Conservation (phyloP, 1,284 basidiomycete genomes). For the Volvariella volvacea region DNA sequence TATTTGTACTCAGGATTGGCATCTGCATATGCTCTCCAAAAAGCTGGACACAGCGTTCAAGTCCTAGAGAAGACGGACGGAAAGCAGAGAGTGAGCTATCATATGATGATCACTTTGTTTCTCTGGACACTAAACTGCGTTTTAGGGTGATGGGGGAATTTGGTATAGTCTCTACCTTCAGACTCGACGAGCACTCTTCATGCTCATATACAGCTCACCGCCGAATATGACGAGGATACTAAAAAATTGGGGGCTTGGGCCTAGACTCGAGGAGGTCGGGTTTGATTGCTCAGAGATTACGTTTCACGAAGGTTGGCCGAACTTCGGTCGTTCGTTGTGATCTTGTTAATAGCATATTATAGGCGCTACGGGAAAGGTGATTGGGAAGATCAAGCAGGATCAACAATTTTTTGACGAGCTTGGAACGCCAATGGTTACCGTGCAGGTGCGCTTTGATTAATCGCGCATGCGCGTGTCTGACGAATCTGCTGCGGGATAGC, state of each 20-base stretch:
- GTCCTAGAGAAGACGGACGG: conserved; percentile 33
- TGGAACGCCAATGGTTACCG: conserved; percentile 27
- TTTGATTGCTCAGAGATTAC: conserved; percentile 24
- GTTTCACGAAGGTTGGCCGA: conserved; percentile 25
- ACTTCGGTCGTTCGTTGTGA: too few relatives aligned
- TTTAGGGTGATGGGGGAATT: conserved; percentile 26
- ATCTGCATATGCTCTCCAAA: conserved; percentile 33
- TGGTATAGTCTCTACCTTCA: conserved; percentile 18
- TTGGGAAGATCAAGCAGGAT: conserved; percentile 27
- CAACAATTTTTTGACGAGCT: conserved; percentile 30
- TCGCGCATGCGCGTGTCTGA: background rate
- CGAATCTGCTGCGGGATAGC: conserved; percentile 31
- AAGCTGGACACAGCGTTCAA: conserved; percentile 34
- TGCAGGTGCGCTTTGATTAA: conserved; percentile 21
- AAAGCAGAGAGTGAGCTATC: conserved; percentile 22
- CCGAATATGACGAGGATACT: conserved; percentile 41
- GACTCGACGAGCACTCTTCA: background rate
- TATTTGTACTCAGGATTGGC: conserved; percentile 30
- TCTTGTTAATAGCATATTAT: too few relatives aligned
- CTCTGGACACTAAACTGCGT: background rate
- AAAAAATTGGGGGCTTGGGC: conserved; percentile 35
- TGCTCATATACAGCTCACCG: conserved; percentile 18
- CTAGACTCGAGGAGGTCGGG: conserved; percentile 22
- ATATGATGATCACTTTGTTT: background rate
- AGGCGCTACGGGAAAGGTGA: conserved; percentile 25